These are phyloP conservation scores for Aspergillus conjunctus DNA, from an alignment of 495 filamentous ascomycete species.

Conservation along the genomic window DNA sequence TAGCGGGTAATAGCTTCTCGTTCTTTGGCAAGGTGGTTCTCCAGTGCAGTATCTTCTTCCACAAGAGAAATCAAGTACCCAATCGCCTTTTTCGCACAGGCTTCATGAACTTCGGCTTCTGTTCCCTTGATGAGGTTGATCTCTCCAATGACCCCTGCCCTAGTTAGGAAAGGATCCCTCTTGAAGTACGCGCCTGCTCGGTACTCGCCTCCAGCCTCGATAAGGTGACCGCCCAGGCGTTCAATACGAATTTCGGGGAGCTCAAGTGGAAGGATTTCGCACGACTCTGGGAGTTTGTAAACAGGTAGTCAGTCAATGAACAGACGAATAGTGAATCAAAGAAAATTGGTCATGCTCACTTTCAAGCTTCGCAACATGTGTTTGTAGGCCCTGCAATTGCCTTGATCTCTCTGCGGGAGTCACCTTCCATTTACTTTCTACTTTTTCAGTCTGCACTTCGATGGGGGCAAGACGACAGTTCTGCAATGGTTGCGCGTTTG, in stretches of 20 bases:
- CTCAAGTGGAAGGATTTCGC: conserved; percentile 26
- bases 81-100: conserved; percentile 30
- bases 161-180: conserved; percentile 34
- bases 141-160: conserved; percentile 35
- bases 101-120: conserved; percentile 17
- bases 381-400: conserved; percentile 9
- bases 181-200: conserved; percentile 30
- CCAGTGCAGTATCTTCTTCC: conserved; percentile 30
- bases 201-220: conserved; percentile 21
- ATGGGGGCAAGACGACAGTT: conserved; percentile 25
- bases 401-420: conserved; percentile 17
- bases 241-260: conserved; percentile 25
- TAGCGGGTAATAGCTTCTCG: conserved; percentile 4
- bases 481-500: conserved; percentile 30
- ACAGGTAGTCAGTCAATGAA: conserved; percentile 4
- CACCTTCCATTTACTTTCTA: conserved; percentile 24
- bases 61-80: conserved; percentile 34
- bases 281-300: conserved; percentile 27
- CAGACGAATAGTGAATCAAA: background rate
- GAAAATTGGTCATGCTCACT: conserved; percentile 21
- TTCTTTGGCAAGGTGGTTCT: conserved; percentile 7
- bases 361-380: conserved; percentile 20
- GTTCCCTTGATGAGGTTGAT: conserved; percentile 10
- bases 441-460: conserved; percentile 5
- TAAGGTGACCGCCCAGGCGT: conserved; percentile 15